Base-by-base conservation (phyloP, 2,329 filamentous ascomycete genomes). In the Fusarium anguioides region DNA sequence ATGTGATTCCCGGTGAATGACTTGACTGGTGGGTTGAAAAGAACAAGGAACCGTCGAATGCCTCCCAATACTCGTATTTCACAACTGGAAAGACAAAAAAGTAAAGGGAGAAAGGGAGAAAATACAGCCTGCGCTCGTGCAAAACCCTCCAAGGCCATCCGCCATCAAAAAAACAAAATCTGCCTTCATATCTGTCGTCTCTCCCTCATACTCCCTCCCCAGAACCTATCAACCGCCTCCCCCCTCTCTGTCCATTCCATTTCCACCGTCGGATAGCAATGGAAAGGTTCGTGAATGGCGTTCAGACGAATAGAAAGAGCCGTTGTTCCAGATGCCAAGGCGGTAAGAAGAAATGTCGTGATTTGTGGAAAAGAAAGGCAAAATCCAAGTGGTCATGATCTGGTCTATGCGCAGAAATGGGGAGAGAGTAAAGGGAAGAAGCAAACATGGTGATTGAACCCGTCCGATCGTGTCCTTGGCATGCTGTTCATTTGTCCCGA, bases 331-430 rank as follows among this genome's bases (percentile, higher is more conserved):
- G 65, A 65, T 70, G 64, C 61, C 62, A 64, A 60, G 35, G 59
- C 44, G 52, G 47, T 45, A 44, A 56, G 44, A 48, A 39, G 46
- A 49, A 42, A 50, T 65, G 56, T 56, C 60, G 63, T 67, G 49
- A 42, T 58, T 61, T 55, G 42, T 26, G 50, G 49, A 50, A 56
- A 57, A 67, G 64, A 66, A 71, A 36, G 71, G 70, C 67, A 70
- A 72, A 70, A 77, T 76, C 74, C 73, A 75, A 76, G 60, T 69
- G 66, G 70, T 75, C 71, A 74, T 74, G 65, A 74, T 75, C 75
- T 73, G 75, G 71, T 79, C 77, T 78, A 78, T 76, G 75, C 74
- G 75, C 72, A 74, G 69, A 75, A 74, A 69, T 68, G 68, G 15
- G 29, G 53, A 58, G 45, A 64, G 46, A 66, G 64, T 41, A 66